A percentile compares a stretch with the other conserved stretches of the same genome.
Conservation (phyloP, 1,284 basidiomycete genomes). For the Cystodermella granulosa region DNA sequence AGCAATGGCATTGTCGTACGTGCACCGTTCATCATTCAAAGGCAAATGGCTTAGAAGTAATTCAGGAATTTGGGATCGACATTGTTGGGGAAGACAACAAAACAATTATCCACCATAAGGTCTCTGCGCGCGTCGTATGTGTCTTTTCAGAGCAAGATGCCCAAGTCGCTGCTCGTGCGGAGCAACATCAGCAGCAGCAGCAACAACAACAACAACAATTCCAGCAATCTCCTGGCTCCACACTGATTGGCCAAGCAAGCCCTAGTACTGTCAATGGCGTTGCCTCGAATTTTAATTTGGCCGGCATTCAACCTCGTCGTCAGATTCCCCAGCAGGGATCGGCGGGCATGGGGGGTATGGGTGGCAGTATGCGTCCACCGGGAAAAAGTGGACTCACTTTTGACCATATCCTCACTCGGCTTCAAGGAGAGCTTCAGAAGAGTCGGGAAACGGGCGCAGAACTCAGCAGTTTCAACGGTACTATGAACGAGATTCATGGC, state of each 20-base stretch:
- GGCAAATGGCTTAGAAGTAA: conserved; percentile 4
- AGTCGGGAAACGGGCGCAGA: conserved; percentile 92
- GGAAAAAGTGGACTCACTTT: conserved; percentile 76
- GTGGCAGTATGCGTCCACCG: conserved; percentile 61
- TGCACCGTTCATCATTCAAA: conserved; percentile 8
- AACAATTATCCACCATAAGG: conserved; percentile 97
- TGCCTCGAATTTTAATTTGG: conserved; percentile 12
- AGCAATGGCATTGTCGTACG: conserved; percentile 76
- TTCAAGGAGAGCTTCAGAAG: conserved; percentile 88
- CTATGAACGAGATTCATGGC: conserved; percentile 89
- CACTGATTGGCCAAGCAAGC: conserved; percentile 6
- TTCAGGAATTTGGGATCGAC: conserved; percentile 96
- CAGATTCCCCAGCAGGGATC: conserved; percentile 55
- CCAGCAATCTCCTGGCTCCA: conserved; percentile 15
- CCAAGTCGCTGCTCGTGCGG: conserved; percentile 60
- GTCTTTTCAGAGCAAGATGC: conserved; percentile 85
- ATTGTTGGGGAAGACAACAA: conserved; percentile 98
- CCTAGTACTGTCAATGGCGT: conserved; percentile 21
- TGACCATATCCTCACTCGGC: conserved; percentile 73
- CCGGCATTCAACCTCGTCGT: conserved; percentile 45
- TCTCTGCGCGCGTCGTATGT: conserved; percentile 88
- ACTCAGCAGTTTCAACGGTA: conserved; percentile 71
- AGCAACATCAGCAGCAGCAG: conserved; percentile 52
- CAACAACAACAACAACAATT: conserved; percentile 23
- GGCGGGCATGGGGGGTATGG: conserved; percentile 70